A percentile compares a stretch with the other conserved stretches of the same genome.
These are phyloP conservation scores for Ustilago cynodontis DNA, from an alignment of 1,284 basidiomycete genomes.

Conservation along the genomic window DNA sequence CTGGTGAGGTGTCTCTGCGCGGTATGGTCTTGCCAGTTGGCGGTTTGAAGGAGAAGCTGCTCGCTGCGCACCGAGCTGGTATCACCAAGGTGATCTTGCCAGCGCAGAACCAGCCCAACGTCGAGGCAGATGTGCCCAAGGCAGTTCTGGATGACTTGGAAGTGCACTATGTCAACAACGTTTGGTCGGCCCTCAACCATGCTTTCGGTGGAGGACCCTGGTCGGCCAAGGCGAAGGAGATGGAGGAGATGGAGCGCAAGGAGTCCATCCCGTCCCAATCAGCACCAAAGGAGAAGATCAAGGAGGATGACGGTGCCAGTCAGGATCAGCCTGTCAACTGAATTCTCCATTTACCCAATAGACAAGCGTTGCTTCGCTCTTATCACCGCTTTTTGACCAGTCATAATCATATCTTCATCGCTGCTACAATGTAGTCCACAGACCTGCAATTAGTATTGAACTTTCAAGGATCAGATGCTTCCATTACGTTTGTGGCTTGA, in stretches of 20 bases:
- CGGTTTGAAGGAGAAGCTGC: conserved; percentile 69
- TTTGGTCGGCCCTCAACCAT: conserved; percentile 67
- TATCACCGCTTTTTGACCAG: conserved; percentile 16
- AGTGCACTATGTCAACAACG: conserved; percentile 68
- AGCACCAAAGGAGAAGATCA: conserved; percentile 33
- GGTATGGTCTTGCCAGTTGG: conserved; percentile 69
- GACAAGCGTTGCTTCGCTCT: not conserved
- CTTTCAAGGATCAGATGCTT: not conserved
- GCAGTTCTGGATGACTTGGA: conserved; percentile 64
- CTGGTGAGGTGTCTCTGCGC: conserved; percentile 67
- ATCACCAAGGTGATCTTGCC: conserved; percentile 67
- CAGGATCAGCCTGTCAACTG: conserved; percentile 59
- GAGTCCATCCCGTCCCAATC: conserved; percentile 22
- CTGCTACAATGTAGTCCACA: conserved; percentile 1
- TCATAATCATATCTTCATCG: not conserved
- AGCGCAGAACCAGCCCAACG: conserved; percentile 67
- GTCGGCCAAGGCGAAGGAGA: conserved; percentile 58
- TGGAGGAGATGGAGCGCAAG: conserved; percentile 51
- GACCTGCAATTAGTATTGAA: not conserved
- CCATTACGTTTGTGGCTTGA: not conserved
- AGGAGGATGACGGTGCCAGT: conserved; percentile 47
- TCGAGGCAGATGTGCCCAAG: conserved; percentile 68
- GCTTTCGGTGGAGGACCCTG: conserved; percentile 68
- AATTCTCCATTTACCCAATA: not conserved
- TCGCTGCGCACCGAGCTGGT: conserved; percentile 67